Evolutionary conservation across 306 rosid genomes (phyloP).

Genomic region (Cajanus cajan): DNA sequence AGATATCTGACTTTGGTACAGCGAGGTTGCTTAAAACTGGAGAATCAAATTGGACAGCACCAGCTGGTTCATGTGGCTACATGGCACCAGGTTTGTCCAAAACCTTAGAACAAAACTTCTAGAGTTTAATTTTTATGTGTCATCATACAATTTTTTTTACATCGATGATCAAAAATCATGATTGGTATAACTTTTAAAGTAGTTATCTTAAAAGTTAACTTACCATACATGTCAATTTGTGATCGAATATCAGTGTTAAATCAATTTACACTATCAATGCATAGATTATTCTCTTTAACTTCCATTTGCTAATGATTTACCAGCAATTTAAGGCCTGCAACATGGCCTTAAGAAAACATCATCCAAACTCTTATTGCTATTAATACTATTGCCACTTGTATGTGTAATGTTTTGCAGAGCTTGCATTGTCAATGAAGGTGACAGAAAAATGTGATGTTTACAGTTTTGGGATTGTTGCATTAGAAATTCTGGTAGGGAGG

Average conservation of each 20-base stretch:
- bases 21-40: conserved; percentile 26
- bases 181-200: no score
- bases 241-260: neutral
- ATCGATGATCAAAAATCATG: no score
- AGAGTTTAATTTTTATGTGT: neutral
- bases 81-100: conserved; percentile 36
- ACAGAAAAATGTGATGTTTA: conserved; percentile 35
- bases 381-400: neutral
- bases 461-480: conserved; percentile 32
- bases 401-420: conserved; percentile 17
- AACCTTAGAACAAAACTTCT: neutral
- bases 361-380: neutral
- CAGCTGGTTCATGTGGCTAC: conserved; percentile 36
- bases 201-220: no score
- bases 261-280: neutral
- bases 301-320: neutral
- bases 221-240: neutral
- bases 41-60: conserved; percentile 33
- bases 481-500: conserved; percentile 20
- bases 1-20: conserved; percentile 33
- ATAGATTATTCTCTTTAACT: neutral
- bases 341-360: neutral
- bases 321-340: neutral
- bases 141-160: no score
- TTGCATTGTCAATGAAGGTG: conserved; percentile 29